Conservation (phyloP, 1,284 basidiomycete genomes). For the Melampsora larici-populina region DNA sequence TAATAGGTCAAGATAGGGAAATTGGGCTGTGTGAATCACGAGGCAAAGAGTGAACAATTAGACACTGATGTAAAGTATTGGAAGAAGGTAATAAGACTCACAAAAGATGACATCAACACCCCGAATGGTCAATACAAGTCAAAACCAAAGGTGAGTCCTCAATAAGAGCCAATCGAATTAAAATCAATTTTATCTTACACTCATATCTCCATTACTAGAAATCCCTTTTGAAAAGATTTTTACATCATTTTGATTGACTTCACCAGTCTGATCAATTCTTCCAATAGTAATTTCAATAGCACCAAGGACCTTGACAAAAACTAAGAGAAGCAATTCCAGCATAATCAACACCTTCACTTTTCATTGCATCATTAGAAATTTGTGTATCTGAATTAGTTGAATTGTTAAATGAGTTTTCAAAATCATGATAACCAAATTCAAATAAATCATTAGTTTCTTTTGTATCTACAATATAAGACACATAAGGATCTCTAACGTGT, state of each 20-base stretch:
- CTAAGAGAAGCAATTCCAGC: conserved; percentile 52
- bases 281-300: conserved; percentile 51
- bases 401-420: conserved; percentile 47
- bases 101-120: conserved; percentile 53
- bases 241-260: conserved; percentile 49
- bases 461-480: conserved; percentile 12
- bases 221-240: conserved; percentile 53
- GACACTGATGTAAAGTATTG: not conserved
- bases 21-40: conserved; percentile 45
- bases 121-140: conserved; percentile 40
- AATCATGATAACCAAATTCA: conserved; percentile 51
- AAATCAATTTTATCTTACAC: conserved; percentile 13
- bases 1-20: conserved; percentile 52
- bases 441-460: conserved; percentile 48
- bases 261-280: conserved; percentile 23
- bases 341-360: too few relatives aligned
- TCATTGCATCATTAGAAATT: conserved; percentile 51
- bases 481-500: conserved; percentile 38
- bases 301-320: conserved; percentile 50
- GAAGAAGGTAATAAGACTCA: not conserved
- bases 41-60: conserved; percentile 33
- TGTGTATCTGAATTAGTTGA: conserved; percentile 48
- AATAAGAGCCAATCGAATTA: not conserved
- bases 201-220: conserved; percentile 53
- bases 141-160: not conserved